Conservation (phyloP, 371 early-diverging fungal species). For the Mucor velutinosus region DNA sequence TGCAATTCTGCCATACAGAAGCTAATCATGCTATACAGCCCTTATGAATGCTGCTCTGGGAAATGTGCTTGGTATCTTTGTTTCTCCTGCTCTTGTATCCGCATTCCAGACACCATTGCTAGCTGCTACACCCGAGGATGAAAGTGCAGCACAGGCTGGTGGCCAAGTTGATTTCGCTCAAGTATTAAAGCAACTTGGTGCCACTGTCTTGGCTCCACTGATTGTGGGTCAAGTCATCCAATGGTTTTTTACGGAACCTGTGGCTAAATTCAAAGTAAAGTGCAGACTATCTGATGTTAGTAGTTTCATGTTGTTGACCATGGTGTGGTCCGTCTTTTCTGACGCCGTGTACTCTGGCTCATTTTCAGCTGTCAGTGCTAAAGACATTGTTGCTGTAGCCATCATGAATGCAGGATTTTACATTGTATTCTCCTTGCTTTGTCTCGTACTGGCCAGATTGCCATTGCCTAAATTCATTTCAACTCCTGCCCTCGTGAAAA, state of each 20-base stretch:
- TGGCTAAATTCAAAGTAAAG: slow-evolving; percentile 54
- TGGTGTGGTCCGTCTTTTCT: slow-evolving; percentile 78
- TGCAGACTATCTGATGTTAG: slow-evolving; percentile 64
- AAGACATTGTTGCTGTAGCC: slow-evolving; percentile 60
- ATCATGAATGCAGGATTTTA: slow-evolving; percentile 57
- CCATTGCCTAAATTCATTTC: slow-evolving; percentile 40
- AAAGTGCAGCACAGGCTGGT: slow-evolving; percentile 35
- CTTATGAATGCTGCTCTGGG: slow-evolving; percentile 77
- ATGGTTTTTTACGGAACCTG: slow-evolving; percentile 54
- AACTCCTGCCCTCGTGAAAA: slow-evolving; percentile 26
- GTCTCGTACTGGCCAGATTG: slow-evolving; percentile 44
- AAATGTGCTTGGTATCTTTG: slow-evolving; percentile 73
- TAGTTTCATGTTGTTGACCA: slow-evolving; percentile 60
- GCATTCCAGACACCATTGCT: slow-evolving; percentile 41
- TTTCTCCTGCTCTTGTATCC: slow-evolving; percentile 63
- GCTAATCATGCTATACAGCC: slow-evolving; percentile 27
- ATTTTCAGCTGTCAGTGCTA: slow-evolving; percentile 51
- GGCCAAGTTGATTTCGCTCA: slow-evolving; percentile 53
- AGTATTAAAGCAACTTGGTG: slow-evolving; percentile 61
- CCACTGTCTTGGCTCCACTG: slow-evolving; percentile 68
- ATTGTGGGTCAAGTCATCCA: slow-evolving; percentile 70
- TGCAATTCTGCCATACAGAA: neutral
- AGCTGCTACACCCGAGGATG: slow-evolving; percentile 47
- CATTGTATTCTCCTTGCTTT: slow-evolving; percentile 44
- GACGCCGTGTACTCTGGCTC: slow-evolving; percentile 69